Evolutionary conservation across 2,329 filamentous ascomycete species (phyloP).

Genomic region (Alternaria hordeiaustralica): DNA sequence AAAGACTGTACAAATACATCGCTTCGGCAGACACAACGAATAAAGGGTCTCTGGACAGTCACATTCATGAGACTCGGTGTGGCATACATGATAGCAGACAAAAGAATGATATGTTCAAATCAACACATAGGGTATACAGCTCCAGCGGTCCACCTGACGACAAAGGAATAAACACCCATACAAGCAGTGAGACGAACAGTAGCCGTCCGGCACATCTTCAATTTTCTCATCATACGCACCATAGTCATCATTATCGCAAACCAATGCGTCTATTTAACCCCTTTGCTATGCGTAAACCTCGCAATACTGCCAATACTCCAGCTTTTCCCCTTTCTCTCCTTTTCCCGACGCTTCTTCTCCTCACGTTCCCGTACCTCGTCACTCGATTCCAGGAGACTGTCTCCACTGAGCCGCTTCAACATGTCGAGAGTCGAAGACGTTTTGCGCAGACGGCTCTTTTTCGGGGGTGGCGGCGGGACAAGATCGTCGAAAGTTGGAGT

Average conservation of each 20-base stretch:
- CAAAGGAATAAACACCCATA: not conserved
- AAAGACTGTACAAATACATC: not conserved
- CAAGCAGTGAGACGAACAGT: not conserved
- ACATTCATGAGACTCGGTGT: not conserved
- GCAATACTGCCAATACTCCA: conserved; percentile 35
- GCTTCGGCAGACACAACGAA: not conserved
- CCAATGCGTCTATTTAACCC: conserved; percentile 39
- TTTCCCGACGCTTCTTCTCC: conserved; percentile 17
- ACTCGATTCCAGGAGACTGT: conserved; percentile 4
- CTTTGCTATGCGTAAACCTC: conserved; percentile 27
- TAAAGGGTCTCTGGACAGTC: not conserved
- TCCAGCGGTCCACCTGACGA: not conserved
- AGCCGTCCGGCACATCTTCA: not conserved
- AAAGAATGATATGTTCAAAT: not conserved
- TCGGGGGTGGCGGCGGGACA: conserved; percentile 1
- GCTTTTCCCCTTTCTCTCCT: conserved; percentile 33
- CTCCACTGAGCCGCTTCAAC: conserved; percentile 3
- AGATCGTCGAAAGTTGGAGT: not conserved
- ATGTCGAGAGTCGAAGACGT: not conserved
- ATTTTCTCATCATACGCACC: not conserved
- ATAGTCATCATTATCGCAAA: not conserved
- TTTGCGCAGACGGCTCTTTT: not conserved
- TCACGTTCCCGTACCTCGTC: conserved; percentile 10
- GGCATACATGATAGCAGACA: not conserved
- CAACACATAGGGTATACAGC: not conserved